A percentile compares a stretch with the other conserved stretches of the same genome.
These are phyloP conservation scores for Craterostigma plantagineum DNA, from an alignment of 257 asterid species.

Conservation along the genomic window DNA sequence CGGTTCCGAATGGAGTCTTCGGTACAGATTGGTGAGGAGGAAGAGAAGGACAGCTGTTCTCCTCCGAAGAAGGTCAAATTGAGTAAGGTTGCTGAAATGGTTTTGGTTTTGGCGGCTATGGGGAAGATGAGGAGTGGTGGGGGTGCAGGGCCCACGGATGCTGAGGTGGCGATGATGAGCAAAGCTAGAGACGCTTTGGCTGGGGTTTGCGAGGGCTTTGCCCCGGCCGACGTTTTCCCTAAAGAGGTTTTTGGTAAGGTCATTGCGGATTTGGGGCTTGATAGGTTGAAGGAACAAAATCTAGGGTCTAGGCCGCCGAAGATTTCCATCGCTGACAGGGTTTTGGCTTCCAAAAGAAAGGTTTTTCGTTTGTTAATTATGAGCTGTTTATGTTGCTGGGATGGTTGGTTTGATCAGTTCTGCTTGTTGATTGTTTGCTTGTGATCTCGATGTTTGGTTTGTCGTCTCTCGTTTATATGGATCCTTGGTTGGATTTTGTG, in stretches of 20 bases:
- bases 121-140: conserved; percentile 78
- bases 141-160: conserved; percentile 56
- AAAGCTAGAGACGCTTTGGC: conserved; percentile 56
- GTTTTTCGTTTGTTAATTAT: conserved; percentile 20
- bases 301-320: conserved; percentile 61
- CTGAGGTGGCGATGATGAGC: conserved; percentile 62
- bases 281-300: conserved; percentile 51
- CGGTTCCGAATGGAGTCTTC: background rate
- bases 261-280: conserved; percentile 84
- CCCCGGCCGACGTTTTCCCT: conserved; percentile 90
- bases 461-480: too few relatives aligned
- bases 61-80: conserved; percentile 24
- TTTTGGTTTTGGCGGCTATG: conserved; percentile 73
- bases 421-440: background rate
- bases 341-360: conserved; percentile 56
- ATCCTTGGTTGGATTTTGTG: too few relatives aligned
- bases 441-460: background rate
- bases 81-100: conserved; percentile 78
- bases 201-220: conserved; percentile 52
- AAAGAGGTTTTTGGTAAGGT: conserved; percentile 61
- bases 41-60: conserved; percentile 16
- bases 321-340: conserved; percentile 65
- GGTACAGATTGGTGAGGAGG: conserved; percentile 10
- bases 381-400: background rate
- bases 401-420: background rate